phyloP scores from a whole-genome alignment of 148 eudicot species.

The Polygonum aviculare region DNA sequence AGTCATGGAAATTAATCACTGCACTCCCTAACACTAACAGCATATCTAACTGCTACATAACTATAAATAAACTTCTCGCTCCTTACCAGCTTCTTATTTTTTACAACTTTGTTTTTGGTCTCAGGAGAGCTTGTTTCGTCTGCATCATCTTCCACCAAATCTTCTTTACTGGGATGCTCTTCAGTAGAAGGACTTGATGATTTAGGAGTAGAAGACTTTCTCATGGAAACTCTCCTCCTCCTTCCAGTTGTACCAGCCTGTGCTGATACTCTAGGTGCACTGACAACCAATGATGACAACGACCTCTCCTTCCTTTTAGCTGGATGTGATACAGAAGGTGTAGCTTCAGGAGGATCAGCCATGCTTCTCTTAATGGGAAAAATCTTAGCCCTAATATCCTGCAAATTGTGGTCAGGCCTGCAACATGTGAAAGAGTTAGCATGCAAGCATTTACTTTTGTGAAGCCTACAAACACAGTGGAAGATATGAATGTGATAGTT shows the following conservation, averaged over 20 bases:
- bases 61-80: background rate
- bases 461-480: background rate
- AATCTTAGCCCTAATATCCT: constrained; percentile 79
- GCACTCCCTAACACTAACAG: background rate
- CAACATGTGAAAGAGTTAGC: constrained; percentile 2
- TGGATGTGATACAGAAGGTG: constrained; percentile 45
- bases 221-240: constrained; percentile 49
- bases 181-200: constrained; percentile 50
- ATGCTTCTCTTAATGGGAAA: constrained; percentile 66
- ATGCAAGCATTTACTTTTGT: background rate
- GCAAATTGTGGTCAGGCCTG: constrained; percentile 95
- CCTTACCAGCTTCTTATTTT: constrained; percentile 63
- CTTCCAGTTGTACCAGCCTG: constrained; percentile 73
- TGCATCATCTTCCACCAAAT: constrained; percentile 43
- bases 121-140: constrained; percentile 79
- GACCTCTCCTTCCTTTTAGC: constrained; percentile 93
- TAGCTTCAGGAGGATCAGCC: constrained; percentile 54
- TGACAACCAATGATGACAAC: constrained; percentile 77
- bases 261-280: constrained; percentile 64
- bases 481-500: background rate
- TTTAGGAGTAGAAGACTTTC: constrained; percentile 47
- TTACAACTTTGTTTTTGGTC: constrained; percentile 51
- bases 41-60: background rate
- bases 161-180: constrained; percentile 48
- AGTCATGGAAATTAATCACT: background rate